Evolutionary conservation across 352 stramenopile species (phyloP), one percentile per base, ranked within the genome.

Genomic region (Phytopythium mirpurense): DNA sequence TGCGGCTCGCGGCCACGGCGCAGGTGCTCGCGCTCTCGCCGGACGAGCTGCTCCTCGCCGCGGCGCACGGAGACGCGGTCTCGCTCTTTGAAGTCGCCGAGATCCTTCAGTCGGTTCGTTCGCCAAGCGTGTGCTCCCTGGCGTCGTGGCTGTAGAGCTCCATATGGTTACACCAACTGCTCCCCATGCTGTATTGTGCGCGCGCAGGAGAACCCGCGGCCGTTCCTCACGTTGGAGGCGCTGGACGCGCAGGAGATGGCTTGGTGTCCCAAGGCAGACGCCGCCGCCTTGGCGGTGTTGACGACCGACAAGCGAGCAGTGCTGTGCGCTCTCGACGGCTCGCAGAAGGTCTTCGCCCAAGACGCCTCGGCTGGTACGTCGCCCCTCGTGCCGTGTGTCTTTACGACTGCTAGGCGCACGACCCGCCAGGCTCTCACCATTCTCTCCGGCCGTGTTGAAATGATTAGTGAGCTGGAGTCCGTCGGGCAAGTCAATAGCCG

Each of bases 41-140:
- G 8, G 67, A 86, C 42, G 75, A 91, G 48, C 44, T 72, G 18
- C 57, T 62, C 15, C 40, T 88, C 19, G 77, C 77, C 15, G 77
- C 83, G 18, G 72, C 70, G 5, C 87, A 81, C 42, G 74, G 62
- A 38, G 54, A 71, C 11, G 45, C 56, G 5, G 54, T 88, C 10
- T 68, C 72, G 18, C 54, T 88, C 15, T 90, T 74, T 59, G 74
- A 90, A 63, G 69, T 86, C 18, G 74, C 75, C 5, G 64, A 68
- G 35, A 69, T 88, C 50, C 29, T 72, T 11, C 54, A 72, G n/a
- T 67, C 63, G 73, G 76, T 87, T 65, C 34, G 72, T 43, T 27
- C 55, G 16, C 29, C 29, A 32, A 9, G 29, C 5, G 29, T 9
- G 5, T 10, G 9, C 29, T 5, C 5, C 9, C 29, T 32, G 5